Base-by-base conservation (phyloP, 2,329 filamentous ascomycete species). In the Cucurbitaria berberidis region DNA sequence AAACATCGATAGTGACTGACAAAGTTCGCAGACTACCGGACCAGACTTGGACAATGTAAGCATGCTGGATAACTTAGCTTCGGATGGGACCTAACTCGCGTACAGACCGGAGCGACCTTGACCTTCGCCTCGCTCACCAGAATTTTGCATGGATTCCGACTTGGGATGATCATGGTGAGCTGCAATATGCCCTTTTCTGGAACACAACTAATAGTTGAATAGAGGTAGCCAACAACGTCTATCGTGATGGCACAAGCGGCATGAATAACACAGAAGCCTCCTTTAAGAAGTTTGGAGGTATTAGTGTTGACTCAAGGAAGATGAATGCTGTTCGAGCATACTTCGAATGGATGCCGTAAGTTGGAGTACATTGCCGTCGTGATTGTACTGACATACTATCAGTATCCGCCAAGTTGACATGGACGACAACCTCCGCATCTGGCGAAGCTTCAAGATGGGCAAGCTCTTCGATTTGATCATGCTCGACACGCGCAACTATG, bases 241-340 rank as follows among this genome's bases (percentile, higher is more conserved):
- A 74, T 47, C 69, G 77, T 10, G 77, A 78, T 45, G 77, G 77
- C 9, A 70, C 67, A 24, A 59, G 68, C 68, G 11, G 64, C 64
- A 35, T 78, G 45, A 79, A 78, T 63, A 79, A 79, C 55, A 79
- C 77, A 6, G 76, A 79, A 49, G 66, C 69, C 3, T 76, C 73
- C 0, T 80, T 79, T 64, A 59, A 73, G 32, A 60, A 71, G 19
- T 70, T 71, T 30, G 76, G 76, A 22, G 72, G 74, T 5, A 67
- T 80, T 13, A 66, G 67, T 22, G 73, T 78, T 15, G 77, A 79
- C 27, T 74, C 78, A 34, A 67, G 77, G 11, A 80, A 80, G 59
- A 79, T 78, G 76, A 77, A 79, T 47, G 77, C 77, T 2, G 77
- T 79, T 1, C 68, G 77, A 16, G 77, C 77, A 0, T 76, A 76